These are phyloP conservation scores for Suillus clintonianus DNA, from an alignment of 768 basidiomycete species.

Conservation along the genomic window DNA sequence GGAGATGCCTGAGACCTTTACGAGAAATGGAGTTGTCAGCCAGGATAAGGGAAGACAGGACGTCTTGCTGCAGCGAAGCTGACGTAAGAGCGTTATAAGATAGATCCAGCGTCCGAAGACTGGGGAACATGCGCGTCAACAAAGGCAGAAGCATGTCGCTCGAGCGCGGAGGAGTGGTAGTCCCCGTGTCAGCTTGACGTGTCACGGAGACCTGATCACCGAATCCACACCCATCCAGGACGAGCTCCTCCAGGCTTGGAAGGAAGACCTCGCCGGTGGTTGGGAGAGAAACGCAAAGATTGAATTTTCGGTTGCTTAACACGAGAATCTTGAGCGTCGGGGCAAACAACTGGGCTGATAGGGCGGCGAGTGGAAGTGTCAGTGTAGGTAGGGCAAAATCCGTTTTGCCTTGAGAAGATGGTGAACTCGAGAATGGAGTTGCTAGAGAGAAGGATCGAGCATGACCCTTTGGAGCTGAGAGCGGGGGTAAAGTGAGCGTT, in stretches of 20 bases:
- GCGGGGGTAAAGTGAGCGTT: slow-evolving; percentile 67
- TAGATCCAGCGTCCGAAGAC: slow-evolving; percentile 65
- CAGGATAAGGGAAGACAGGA: slow-evolving; percentile 54
- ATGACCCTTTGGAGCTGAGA: slow-evolving; percentile 54
- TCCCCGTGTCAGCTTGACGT: slow-evolving; percentile 31
- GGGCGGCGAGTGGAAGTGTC: slow-evolving; percentile 65
- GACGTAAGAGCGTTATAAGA: slow-evolving; percentile 74
- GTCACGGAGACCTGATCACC: slow-evolving; percentile 57
- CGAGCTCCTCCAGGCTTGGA: slow-evolving; percentile 72
- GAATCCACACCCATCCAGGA: slow-evolving; percentile 72
- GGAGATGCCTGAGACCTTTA: slow-evolving; percentile 53
- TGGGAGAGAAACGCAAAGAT: slow-evolving; percentile 64
- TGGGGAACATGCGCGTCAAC: slow-evolving; percentile 69
- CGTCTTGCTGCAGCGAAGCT: slow-evolving; percentile 48
- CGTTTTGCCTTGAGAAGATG: slow-evolving; percentile 17
- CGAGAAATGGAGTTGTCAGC: slow-evolving; percentile 18
- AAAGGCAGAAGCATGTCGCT: slow-evolving; percentile 59
- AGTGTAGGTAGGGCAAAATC: slow-evolving; percentile 65
- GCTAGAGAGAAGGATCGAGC: slow-evolving; percentile 63
- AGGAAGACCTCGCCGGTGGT: slow-evolving; percentile 43
- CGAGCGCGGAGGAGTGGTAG: slow-evolving; percentile 42
- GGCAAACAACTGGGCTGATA: slow-evolving; percentile 62
- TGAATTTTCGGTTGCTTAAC: slow-evolving; percentile 66
- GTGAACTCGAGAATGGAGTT: slow-evolving; percentile 20
- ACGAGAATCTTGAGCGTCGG: slow-evolving; percentile 56